Evolutionary conservation across 148 eudicot genomes (phyloP).

Genomic region (Salicornia ramosissima): DNA sequence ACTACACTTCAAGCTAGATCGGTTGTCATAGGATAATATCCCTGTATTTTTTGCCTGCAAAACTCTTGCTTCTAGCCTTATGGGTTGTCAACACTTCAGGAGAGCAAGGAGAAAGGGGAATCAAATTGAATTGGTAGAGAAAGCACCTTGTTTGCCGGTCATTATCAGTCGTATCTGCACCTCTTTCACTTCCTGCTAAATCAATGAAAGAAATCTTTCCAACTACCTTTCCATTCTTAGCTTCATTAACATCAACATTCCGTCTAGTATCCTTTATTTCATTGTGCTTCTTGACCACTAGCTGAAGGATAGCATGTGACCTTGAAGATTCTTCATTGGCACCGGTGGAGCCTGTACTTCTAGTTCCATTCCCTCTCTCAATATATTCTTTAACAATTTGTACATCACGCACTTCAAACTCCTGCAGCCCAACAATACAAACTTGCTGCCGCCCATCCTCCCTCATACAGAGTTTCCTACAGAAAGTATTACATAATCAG

Average conservation of each 20-base stretch:
- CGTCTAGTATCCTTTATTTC: slow-evolving; percentile 76
- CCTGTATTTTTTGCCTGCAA: neutral
- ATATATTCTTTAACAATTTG: slow-evolving; percentile 94
- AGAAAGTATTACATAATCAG: slow-evolving; percentile 6
- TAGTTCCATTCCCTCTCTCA: slow-evolving; percentile 79
- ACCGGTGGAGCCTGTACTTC: slow-evolving; percentile 98
- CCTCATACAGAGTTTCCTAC: slow-evolving; percentile 93
- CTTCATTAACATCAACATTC: slow-evolving; percentile 62
- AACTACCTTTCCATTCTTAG: slow-evolving; percentile 72
- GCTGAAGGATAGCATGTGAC: slow-evolving; percentile 97
- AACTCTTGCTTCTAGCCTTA: neutral
- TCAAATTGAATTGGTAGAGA: neutral
- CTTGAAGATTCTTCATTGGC: slow-evolving; percentile 99
- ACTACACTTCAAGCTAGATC: neutral
- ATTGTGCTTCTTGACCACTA: slow-evolving; percentile 83
- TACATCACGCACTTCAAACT: slow-evolving; percentile 96
- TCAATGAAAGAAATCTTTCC: slow-evolving; percentile 98
- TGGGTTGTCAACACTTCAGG: neutral
- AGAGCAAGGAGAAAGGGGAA: no score
- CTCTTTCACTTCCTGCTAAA: slow-evolving; percentile 99
- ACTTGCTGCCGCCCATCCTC: slow-evolving; percentile 99
- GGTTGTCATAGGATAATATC: neutral
- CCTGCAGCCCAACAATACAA: slow-evolving; percentile 97
- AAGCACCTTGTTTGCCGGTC: slow-evolving; percentile 91
- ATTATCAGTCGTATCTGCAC: slow-evolving; percentile 98